Evolutionary conservation across 2,329 filamentous ascomycete genomes (phyloP).

Genomic region (Penicillium sp.): DNA sequence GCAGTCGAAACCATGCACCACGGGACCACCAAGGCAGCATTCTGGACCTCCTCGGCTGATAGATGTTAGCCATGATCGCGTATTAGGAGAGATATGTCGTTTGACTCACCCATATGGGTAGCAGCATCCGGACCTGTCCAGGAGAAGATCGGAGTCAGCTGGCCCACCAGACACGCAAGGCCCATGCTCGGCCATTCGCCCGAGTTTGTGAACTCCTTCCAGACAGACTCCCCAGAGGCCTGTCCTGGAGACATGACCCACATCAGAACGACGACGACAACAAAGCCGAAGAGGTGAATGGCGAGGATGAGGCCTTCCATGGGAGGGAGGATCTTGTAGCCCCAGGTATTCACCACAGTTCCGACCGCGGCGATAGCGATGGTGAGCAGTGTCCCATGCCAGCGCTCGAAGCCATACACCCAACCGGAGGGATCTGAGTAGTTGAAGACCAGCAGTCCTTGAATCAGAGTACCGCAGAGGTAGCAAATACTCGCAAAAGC

Average conservation of each 20-base stretch:
- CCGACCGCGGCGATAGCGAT: conserved; percentile 49
- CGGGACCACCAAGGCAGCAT: conserved; percentile 49
- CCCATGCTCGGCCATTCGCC: conserved; percentile 39
- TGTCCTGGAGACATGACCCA: conserved; percentile 30
- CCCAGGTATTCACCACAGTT: conserved; percentile 52
- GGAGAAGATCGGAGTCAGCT: conserved; percentile 28
- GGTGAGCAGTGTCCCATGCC: conserved; percentile 48
- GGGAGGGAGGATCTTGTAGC: conserved; percentile 47
- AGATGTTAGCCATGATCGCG: conserved; percentile 2
- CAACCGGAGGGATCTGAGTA: conserved; percentile 24
- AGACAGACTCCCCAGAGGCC: conserved; percentile 27
- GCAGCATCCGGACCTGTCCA: conserved; percentile 34
- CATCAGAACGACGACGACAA: conserved; percentile 41
- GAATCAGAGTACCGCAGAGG: conserved; percentile 35
- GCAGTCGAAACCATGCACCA: conserved; percentile 49
- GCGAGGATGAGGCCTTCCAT: conserved; percentile 53
- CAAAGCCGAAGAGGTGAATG: conserved; percentile 49
- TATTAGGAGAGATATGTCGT: background rate
- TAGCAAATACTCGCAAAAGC: conserved; percentile 36
- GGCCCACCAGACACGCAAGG: conserved; percentile 41
- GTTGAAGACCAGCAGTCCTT: conserved; percentile 36
- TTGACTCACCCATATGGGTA: conserved; percentile 33
- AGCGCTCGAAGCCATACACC: conserved; percentile 23
- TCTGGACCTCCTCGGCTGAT: conserved; percentile 50
- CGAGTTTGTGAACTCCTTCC: conserved; percentile 39